Conservation (phyloP, 2,329 filamentous ascomycete species). For the Podosphaera xanthii region DNA sequence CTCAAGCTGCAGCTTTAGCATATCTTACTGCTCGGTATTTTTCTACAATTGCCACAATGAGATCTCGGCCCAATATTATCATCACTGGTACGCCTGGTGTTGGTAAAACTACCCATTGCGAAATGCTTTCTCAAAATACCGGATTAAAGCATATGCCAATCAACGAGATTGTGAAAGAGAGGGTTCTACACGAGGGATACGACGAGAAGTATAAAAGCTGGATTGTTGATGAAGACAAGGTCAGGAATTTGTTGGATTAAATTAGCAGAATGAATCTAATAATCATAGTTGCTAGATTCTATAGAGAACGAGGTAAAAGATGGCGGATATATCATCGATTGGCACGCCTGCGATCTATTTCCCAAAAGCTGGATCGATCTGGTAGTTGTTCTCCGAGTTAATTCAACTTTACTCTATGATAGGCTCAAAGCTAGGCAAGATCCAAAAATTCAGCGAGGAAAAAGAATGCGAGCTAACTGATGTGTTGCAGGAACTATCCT, state of each 20-base stretch:
- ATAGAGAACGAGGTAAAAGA: constrained; percentile 60
- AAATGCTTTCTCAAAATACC: constrained; percentile 52
- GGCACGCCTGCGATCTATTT: constrained; percentile 94
- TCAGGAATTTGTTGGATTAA: constrained; percentile 16
- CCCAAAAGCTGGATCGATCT: constrained; percentile 86
- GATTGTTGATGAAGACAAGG: constrained; percentile 94
- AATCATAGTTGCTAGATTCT: constrained; percentile 50
- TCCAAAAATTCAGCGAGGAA: neutral
- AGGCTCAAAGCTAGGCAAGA: constrained; percentile 46
- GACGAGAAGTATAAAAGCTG: constrained; percentile 70
- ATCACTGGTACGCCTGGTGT: constrained; percentile 89
- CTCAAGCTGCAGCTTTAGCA: neutral
- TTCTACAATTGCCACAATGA: constrained; percentile 8
- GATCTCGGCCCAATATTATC: constrained; percentile 61
- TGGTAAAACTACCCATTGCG: constrained; percentile 84
- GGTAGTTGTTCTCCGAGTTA: constrained; percentile 70
- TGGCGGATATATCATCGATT: constrained; percentile 82
- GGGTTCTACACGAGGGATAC: constrained; percentile 66
- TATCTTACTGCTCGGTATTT: neutral
- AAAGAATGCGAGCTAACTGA: neutral
- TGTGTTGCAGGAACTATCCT: constrained; percentile 41
- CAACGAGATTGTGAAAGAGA: constrained; percentile 80
- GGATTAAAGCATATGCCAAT: constrained; percentile 66
- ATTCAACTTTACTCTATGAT: constrained; percentile 66
- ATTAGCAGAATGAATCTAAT: neutral